phyloP scores from a whole-genome alignment of 768 basidiomycete species.

The Calocybe indica region DNA sequence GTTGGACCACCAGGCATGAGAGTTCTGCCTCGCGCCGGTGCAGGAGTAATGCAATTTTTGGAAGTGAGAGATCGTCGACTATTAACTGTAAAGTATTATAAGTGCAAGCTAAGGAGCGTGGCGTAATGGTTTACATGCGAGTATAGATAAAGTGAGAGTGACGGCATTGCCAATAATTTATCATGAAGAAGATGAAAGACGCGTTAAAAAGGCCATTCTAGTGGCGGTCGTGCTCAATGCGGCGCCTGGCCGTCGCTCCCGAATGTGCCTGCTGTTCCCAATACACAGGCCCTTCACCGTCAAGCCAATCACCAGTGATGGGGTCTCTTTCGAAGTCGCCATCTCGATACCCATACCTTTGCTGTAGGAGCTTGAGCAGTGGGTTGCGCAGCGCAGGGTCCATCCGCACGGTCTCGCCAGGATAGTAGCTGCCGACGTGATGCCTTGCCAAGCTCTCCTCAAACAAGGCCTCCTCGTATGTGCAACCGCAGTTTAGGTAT shows the following conservation, averaged over 20 bases:
- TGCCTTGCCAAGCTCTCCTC: constrained; percentile 80
- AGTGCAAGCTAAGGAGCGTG: no score
- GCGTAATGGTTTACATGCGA: no score
- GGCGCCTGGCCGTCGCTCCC: constrained; percentile 28
- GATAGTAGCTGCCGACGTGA: constrained; percentile 74
- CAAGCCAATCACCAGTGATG: constrained; percentile 57
- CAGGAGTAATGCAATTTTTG: no score
- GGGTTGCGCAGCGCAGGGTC: constrained; percentile 83
- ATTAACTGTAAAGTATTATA: no score
- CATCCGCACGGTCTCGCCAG: constrained; percentile 84
- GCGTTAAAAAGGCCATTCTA: constrained; percentile 6
- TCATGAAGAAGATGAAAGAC: constrained; percentile 1
- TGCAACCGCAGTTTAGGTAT: constrained; percentile 82
- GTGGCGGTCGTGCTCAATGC: constrained; percentile 21
- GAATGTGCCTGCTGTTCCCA: constrained; percentile 58
- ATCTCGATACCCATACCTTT: constrained; percentile 74
- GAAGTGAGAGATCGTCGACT: no score
- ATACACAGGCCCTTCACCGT: constrained; percentile 51
- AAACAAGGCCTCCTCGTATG: constrained; percentile 78
- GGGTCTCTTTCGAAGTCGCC: constrained; percentile 81
- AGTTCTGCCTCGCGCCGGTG: no score
- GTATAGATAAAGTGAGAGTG: not conserved
- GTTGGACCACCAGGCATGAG: no score
- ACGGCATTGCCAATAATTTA: not conserved
- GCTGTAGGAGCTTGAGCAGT: constrained; percentile 62